Evolutionary conservation across 345 rosid species (phyloP).

Genomic region (Lumnitzera racemosa): DNA sequence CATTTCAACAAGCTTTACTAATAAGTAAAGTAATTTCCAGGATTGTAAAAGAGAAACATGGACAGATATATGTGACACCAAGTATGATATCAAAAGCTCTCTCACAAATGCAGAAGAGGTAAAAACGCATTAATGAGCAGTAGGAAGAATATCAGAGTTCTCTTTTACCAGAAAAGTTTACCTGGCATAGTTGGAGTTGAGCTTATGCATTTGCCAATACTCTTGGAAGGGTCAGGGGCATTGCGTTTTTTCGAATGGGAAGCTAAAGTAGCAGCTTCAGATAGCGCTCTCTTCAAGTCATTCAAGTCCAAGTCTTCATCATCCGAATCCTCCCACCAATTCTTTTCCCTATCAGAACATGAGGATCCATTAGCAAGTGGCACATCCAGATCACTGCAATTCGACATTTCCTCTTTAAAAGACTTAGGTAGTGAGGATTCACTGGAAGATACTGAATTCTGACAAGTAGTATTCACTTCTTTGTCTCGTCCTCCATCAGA

Average conservation of each 20-base stretch:
- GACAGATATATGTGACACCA: no score
- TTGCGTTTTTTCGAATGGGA: conserved; percentile 35
- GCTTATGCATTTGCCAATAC: conserved; percentile 22
- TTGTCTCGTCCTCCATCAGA: conserved; percentile 10
- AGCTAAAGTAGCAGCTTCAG: conserved; percentile 46
- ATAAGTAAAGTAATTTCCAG: no score
- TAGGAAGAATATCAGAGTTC: background rate
- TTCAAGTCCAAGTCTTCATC: conserved; percentile 61
- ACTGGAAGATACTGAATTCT: conserved; percentile 6
- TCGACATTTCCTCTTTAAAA: conserved; percentile 12
- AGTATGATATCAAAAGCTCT: no score
- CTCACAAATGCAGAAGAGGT: no score
- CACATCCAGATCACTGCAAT: conserved; percentile 5
- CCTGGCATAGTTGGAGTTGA: conserved; percentile 28
- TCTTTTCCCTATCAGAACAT: conserved; percentile 30
- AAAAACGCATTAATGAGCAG: no score
- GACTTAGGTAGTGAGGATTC: conserved; percentile 8
- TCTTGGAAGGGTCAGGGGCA: conserved; percentile 16
- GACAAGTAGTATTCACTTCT: conserved; percentile 10
- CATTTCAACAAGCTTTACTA: no score
- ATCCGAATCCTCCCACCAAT: conserved; percentile 43
- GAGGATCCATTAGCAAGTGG: conserved; percentile 15
- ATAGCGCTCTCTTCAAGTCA: conserved; percentile 54
- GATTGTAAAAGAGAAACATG: no score
- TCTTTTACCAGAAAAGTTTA: conserved; percentile 8